Evolutionary conservation across 345 rosid species (phyloP), one percentile per base, ranked within the genome.

Genomic region (Moricandia arvensis): DNA sequence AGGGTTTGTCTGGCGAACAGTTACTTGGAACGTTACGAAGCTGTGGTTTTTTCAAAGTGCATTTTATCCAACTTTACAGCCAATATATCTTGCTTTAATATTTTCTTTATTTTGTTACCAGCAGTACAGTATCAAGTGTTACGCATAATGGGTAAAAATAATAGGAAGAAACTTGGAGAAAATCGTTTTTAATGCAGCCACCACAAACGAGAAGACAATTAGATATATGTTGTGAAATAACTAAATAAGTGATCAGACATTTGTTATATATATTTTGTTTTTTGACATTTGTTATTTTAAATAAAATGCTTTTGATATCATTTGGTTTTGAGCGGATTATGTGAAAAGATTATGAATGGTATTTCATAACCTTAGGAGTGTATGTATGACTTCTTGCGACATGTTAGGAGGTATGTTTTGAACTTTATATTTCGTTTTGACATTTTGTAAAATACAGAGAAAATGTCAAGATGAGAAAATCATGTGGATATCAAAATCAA

Each of bases 401-500:
- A 68, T 68, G 79, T 75, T 53, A 30, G 73, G 79, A 47, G 68
- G 55, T 59, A 75, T 75, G 68, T 49, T 59, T 67, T 31, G 62
- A 59, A 13, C 9, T 31, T 18, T 38, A 13, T 18, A n/a, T 45
- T 31, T 31, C 3, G 5, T 37, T 30, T 74, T 66, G 34, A 8
- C 26, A 31, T 58, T 49, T 66, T 51, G 8, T 47, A 67, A 63
- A 10, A 66, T 31, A 45, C 7, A 33, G 63, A 26, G 27, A 59
- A 45, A 49, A 47, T 33, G 3, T 47, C 18, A 9, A 69, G 57
- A 76, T 63, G 17, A 62, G 55, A 38, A 76, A 76, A 54, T 77
- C 71, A 63, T 71, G 75, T 64, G 66, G 61, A 57, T 57, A 64
- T 71, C 67, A 67, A 71, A 64, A 77, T 77, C 62, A 77, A 77